Evolutionary conservation across 345 rosid species (phyloP), one percentile per base, ranked within the genome.

Genomic region (Streptanthus diversifolius): DNA sequence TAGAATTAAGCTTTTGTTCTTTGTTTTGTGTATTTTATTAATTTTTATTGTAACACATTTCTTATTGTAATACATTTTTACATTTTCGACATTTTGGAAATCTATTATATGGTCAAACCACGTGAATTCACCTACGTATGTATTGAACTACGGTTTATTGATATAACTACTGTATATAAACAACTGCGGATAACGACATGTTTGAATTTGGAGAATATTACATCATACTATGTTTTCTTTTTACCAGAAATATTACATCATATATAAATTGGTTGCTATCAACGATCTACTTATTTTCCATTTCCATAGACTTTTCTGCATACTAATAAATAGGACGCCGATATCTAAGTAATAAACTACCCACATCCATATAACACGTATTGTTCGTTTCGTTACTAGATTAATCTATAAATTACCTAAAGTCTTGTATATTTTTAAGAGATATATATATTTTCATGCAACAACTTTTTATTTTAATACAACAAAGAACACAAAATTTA

Each of bases 81-180:
- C 13, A 18, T 55, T 65, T 74, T 47, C 13, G n/a, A 47, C 24
- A 19, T 37, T 25, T 35, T 64, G 40, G 53, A 66, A 66, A 48
- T 18, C 15, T 30, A 37, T 27, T 3, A 25, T n/a, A 58, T 39
- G 61, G 78, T 74, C 78, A 66, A 47, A 66, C 67, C 72, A 57
- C 78, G 72, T 74, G 78, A 45, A 29, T 47, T 73, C 18, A 47
- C 43, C 52, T 25, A 58, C 73, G 68, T 57, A 55, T 45, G 49
- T 17, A 58, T 74, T 74, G 53, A 57, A 66, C 53, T 74, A 58
- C 68, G 17, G 61, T 39, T 35, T 55, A 32, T 54, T 32, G 22
- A 54, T 55, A 24, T 15, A 15, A 13, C 25, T 63, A 72, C 47
- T 21, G 36, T 63, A 22, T 57, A 19, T 19, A 52, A 52, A 39